Conservation (phyloP, 768 basidiomycete genomes). For the Boletellus emodensis region DNA sequence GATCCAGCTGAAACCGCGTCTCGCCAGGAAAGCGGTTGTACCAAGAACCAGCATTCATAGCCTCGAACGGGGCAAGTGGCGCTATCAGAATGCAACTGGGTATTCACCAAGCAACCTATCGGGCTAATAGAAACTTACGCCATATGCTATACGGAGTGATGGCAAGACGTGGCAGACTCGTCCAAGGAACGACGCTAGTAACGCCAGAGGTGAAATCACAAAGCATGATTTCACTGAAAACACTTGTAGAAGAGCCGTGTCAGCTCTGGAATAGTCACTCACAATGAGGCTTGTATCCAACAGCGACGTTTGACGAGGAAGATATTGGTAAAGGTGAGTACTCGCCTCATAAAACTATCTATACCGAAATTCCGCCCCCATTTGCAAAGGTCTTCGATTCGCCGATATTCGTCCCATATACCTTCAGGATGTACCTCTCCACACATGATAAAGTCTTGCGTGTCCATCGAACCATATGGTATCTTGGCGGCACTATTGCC, state of each 20-base stretch:
- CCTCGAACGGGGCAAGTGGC: neutral
- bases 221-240: slow-evolving; percentile 34
- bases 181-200: slow-evolving; percentile 16
- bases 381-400: slow-evolving; percentile 39
- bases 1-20: slow-evolving; percentile 32
- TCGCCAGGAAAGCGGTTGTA: slow-evolving; percentile 36
- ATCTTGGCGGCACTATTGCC: slow-evolving; percentile 48
- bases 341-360: slow-evolving; percentile 46
- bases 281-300: slow-evolving; percentile 34
- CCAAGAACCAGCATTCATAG: slow-evolving; percentile 25
- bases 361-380: slow-evolving; percentile 41
- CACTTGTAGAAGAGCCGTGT: neutral
- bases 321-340: neutral
- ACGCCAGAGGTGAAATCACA: slow-evolving; percentile 33
- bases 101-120: neutral
- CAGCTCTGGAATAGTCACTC: neutral
- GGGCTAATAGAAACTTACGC: neutral
- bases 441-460: slow-evolving; percentile 47
- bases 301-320: neutral
- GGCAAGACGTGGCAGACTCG: slow-evolving; percentile 3
- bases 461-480: slow-evolving; percentile 39
- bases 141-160: neutral
- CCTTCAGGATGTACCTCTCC: slow-evolving; percentile 22
- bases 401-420: slow-evolving; percentile 29
- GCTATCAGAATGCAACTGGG: neutral